Evolutionary conservation across 371 early-diverging fungal species (phyloP), one percentile per base, ranked within the genome.

Genomic region (Mucor plumbeus): DNA sequence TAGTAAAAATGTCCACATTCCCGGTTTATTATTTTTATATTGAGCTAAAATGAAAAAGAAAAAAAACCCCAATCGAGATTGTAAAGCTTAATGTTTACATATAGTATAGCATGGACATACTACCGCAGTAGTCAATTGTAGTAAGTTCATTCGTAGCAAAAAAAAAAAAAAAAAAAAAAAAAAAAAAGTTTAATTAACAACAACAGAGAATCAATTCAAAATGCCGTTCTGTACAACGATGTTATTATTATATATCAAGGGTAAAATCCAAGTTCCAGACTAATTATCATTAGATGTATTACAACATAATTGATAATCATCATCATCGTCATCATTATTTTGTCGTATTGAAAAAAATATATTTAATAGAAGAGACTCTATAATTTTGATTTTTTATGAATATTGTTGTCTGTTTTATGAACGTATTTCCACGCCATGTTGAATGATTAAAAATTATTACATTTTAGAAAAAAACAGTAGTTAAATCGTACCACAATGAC

Each of bases 401-500:
- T 6, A 36, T 5, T 9, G 38, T 38, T 4, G 4, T 11, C 11
- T 38, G 26, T 26, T 26, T 26, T 26, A 3, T 43, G 2, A 15
- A 43, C 5, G 15, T 43, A 14, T 43, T 43, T n/a, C 15, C 7
- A n/a, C n/a, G n/a, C n/a, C n/a, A n/a, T 43, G 14, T 43, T 6
- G 15, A 26, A 3, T 26, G 26, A 26, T 26, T 26, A 26, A 26
- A 26, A 26, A 26, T 26, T 3, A 26, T 26, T 1, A 3, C 26
- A 26, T 26, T 26, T 3, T 26, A 14, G n/a, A 43, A 43, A 7
- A 19, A 48, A 48, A 48, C 48, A 21, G 48, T 21, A 48, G 19
- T n/a, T 48, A 4, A 48, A 54, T 54, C 54, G 26, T 33, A 54
- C 15, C 54, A 54, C 54, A 54, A 54, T 54, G 54, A 54, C 54